Percentiles rank a stretch among this genome's conserved stretches.
Evolutionary conservation across 1,284 basidiomycete species (phyloP).

Genomic region (Papiliotrema fonsecae): DNA sequence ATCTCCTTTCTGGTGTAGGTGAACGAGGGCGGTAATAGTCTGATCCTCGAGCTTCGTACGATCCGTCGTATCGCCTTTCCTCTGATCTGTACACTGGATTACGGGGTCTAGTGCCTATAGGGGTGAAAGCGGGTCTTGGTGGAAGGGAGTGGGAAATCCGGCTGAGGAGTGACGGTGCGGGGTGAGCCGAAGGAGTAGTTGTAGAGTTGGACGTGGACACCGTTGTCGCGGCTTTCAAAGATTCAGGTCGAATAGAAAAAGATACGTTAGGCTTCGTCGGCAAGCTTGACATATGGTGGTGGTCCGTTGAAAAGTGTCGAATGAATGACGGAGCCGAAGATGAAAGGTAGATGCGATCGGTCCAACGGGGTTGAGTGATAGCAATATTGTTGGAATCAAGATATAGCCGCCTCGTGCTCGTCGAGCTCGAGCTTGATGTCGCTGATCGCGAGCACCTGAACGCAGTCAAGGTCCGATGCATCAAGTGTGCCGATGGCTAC

Average conservation of each 20-base stretch:
- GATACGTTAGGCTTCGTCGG: neutral
- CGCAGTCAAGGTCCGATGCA: neutral
- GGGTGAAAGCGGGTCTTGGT: neutral
- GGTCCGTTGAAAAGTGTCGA: neutral
- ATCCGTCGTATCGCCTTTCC: neutral
- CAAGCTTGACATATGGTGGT: constrained; percentile 1
- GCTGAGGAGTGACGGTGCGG: no score
- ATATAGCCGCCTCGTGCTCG: no score
- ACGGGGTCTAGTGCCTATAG: neutral
- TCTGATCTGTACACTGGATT: neutral
- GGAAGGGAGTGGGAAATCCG: neutral
- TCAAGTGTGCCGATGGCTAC: neutral
- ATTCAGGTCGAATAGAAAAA: neutral
- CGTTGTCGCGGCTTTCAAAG: neutral
- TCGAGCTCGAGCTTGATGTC: no score
- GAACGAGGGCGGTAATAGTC: constrained; percentile 1
- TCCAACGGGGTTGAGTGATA: no score
- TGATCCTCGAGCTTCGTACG: neutral
- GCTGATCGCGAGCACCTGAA: neutral
- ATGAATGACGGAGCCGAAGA: neutral
- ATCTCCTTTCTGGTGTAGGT: neutral
- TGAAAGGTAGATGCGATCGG: no score
- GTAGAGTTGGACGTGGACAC: neutral
- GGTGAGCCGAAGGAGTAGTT: neutral
- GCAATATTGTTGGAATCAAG: no score